Evolutionary conservation across 352 stramenopile genomes (phyloP).

Genomic region (Phytophthora sojae): DNA sequence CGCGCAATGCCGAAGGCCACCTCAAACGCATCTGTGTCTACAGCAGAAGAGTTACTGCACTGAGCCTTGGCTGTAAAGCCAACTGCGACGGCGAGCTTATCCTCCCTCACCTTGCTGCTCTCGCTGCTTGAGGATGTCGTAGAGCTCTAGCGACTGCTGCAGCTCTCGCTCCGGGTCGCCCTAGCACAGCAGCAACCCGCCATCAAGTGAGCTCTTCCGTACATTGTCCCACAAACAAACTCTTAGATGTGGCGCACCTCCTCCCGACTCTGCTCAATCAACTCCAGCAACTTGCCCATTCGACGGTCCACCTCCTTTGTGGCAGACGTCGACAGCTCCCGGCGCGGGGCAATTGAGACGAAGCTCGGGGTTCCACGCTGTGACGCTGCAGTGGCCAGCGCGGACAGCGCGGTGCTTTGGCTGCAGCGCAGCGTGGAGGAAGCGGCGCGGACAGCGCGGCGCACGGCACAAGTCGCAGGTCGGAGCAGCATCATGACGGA

Average conservation of each 20-base stretch:
- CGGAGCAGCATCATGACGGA: slow-evolving; percentile 9
- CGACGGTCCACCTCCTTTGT: neutral
- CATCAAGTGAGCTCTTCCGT: neutral
- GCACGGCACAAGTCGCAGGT: slow-evolving; percentile 19
- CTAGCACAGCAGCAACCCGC: slow-evolving; percentile 6
- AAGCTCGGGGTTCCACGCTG: neutral
- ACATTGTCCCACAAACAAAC: neutral
- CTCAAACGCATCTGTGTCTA: slow-evolving; percentile 29
- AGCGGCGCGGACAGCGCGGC: slow-evolving; percentile 11
- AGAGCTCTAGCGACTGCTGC: slow-evolving; percentile 29
- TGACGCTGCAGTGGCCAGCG: neutral
- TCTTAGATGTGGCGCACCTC: slow-evolving; percentile 11
- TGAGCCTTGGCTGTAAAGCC: neutral
- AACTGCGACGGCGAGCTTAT: neutral
- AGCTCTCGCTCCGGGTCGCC: slow-evolving; percentile 20
- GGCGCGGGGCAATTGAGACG: neutral
- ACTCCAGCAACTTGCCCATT: slow-evolving; percentile 19
- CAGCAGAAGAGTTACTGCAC: neutral
- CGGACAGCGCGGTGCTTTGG: neutral
- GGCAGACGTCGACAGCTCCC: slow-evolving; percentile 17
- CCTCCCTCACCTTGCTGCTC: slow-evolving; percentile 29
- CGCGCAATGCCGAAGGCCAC: slow-evolving; percentile 35
- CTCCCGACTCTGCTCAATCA: slow-evolving; percentile 30
- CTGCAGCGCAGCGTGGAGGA: slow-evolving; percentile 7
- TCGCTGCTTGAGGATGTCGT: slow-evolving; percentile 29